Evolutionary conservation across 139 green algal species (phyloP).

Genomic region (Bryopsis sp.): DNA sequence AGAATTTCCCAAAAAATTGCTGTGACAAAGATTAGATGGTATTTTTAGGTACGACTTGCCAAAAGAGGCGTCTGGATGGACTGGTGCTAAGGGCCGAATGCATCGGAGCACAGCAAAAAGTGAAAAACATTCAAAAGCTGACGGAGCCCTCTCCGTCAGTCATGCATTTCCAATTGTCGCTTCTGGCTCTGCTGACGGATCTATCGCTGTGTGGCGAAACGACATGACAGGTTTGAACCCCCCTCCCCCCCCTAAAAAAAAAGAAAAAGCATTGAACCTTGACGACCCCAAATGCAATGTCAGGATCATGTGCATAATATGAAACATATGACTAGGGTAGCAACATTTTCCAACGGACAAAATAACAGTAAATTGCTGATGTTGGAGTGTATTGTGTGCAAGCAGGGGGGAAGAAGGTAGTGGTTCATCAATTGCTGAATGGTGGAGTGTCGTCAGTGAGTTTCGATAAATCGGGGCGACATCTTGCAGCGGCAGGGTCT

Average conservation of each 20-base stretch:
- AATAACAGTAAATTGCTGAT: too few relatives aligned
- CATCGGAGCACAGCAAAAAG: not conserved
- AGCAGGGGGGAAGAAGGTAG: too few relatives aligned
- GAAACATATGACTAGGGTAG: too few relatives aligned
- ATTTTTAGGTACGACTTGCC: not conserved
- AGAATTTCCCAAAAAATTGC: too few relatives aligned
- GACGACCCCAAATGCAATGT: too few relatives aligned
- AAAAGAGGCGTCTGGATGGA: not conserved
- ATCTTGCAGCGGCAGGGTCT: conserved; percentile 13
- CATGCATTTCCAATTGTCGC: not conserved
- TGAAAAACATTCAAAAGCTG: not conserved
- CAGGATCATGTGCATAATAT: too few relatives aligned
- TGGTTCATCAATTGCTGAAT: not conserved
- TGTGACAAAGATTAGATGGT: too few relatives aligned
- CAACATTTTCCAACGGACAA: too few relatives aligned
- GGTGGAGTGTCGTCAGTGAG: not conserved
- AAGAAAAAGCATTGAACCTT: too few relatives aligned
- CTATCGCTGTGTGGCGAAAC: not conserved
- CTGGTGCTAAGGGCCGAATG: not conserved
- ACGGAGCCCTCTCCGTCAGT: not conserved
- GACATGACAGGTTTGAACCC: not conserved
- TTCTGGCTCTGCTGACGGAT: not conserved
- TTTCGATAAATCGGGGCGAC: not conserved
- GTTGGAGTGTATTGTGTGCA: too few relatives aligned
- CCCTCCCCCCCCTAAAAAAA: too few relatives aligned